Evolutionary conservation across 352 stramenopile species (phyloP), one percentile per base, ranked within the genome.

Genomic region (Globisporangium heterothallicum): DNA sequence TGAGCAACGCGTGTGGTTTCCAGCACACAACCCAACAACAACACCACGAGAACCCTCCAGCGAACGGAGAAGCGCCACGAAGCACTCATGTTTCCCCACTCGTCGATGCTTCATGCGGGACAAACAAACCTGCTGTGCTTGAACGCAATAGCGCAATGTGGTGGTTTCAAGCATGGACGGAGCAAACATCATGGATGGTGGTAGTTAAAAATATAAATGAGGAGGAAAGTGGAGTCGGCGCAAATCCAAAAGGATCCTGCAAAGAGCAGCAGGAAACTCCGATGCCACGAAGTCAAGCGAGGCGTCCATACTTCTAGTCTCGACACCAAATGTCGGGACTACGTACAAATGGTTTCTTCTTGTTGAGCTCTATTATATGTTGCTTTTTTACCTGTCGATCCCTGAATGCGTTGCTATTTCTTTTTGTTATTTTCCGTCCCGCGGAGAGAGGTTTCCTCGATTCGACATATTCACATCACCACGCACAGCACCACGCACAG

Each of bases 381-480:
- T 36, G 42, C 47, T 53, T 45, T 30, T 53, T 42, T 42, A 52
- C 45, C 29, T 52, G 40, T 3, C 19, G 22, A 24, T 45, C n/a
- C 22, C 26, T 38, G 32, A 21, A 42, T 13, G 30, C 34, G 24
- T 10, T 26, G 12, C 8, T n/a, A 6, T 57, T 38, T 42, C 18
- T 42, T 32, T 58, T 41, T 58, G 26, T 42, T 12, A 36, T 42
- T 26, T n/a, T 8, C 18, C 32, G 16, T n/a, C 6, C n/a, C 21
- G 5, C 24, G 24, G n/a, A 44, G 41, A 32, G 29, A 34, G 38
- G 29, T 40, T 19, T 25, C 18, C 16, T 30, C 18, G 41, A 32
- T 25, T 51, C 32, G 51, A 58, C 51, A 51, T 58, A 58, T 58
- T 58, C 51, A 58, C 51, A 58, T 43, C 29, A n/a, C 49, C 41